Evolutionary conservation across 2,329 filamentous ascomycete genomes (phyloP).

Genomic region (Chaetomiaceae sp.): DNA sequence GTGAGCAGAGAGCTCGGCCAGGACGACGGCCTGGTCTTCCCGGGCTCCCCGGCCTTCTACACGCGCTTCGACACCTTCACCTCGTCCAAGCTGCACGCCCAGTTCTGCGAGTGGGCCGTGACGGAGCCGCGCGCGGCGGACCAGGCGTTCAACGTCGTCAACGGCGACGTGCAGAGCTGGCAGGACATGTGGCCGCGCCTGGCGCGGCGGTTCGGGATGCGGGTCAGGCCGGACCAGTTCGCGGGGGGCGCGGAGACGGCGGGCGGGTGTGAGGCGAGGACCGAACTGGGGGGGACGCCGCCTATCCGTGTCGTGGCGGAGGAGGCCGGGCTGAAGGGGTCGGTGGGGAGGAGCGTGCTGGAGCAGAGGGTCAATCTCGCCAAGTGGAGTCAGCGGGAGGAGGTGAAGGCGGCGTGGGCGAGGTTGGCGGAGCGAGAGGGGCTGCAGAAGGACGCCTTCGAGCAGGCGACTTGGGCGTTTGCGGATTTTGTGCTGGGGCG

Average conservation of each 20-base stretch:
- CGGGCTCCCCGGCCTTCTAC: constrained; percentile 35
- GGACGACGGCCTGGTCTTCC: constrained; percentile 30
- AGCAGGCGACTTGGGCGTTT: constrained; percentile 41
- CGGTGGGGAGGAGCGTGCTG: constrained; percentile 28
- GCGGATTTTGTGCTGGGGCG: constrained; percentile 41
- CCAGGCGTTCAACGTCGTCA: constrained; percentile 40
- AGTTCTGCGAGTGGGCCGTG: constrained; percentile 36
- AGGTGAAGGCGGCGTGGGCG: constrained; percentile 39
- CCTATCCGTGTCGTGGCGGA: constrained; percentile 31
- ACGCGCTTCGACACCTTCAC: constrained; percentile 34
- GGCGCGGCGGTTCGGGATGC: constrained; percentile 34
- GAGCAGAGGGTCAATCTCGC: constrained; percentile 38
- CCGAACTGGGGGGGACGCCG: constrained; percentile 25
- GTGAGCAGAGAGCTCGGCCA: constrained; percentile 33
- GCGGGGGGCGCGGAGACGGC: constrained; percentile 5
- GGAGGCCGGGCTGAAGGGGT: constrained; percentile 28
- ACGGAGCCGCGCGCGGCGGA: constrained; percentile 31
- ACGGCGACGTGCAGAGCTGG: constrained; percentile 40
- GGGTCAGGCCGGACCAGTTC: constrained; percentile 33
- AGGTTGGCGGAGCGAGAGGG: constrained; percentile 36
- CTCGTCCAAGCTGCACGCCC: constrained; percentile 33
- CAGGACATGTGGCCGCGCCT: constrained; percentile 41
- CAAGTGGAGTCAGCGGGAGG: constrained; percentile 37
- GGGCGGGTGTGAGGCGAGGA: constrained; percentile 1
- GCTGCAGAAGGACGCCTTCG: constrained; percentile 35